Percentiles rank a stretch among this genome's conserved stretches.
Evolutionary conservation across 345 rosid genomes (phyloP).

Genomic region (Camelina neglecta): DNA sequence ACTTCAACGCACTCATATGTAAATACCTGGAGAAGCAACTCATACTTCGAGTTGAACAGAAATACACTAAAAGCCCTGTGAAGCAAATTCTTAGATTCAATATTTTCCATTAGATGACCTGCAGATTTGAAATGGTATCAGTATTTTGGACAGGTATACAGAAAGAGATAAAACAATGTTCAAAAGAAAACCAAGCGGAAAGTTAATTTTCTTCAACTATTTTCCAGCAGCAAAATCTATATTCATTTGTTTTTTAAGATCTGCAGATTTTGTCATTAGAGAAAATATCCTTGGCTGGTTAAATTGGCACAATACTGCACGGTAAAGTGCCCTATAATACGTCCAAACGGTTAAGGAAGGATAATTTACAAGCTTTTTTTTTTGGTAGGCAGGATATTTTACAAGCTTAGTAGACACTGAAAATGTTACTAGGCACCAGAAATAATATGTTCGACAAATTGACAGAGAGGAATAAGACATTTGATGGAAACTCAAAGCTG

Average conservation of each 20-base stretch:
- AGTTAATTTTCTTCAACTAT: background rate
- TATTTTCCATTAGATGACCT: conserved; percentile 99
- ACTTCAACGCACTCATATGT: conserved; percentile 21
- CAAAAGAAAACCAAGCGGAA: background rate
- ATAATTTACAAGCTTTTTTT: background rate
- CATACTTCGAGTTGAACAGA: conserved; percentile 89
- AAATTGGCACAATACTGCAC: background rate
- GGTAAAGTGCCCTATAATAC: background rate
- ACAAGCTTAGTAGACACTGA: conserved; percentile 3
- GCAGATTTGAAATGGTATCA: conserved; percentile 38
- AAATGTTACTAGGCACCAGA: conserved; percentile 2
- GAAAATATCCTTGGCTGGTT: background rate
- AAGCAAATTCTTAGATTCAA: conserved; percentile 71
- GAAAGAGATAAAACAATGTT: conserved; percentile 5
- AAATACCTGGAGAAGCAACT: conserved; percentile 94
- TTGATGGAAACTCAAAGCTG: conserved; percentile 2
- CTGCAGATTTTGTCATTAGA: background rate
- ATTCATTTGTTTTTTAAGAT: background rate
- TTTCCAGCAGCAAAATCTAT: conserved; percentile 19
- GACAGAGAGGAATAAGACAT: background rate
- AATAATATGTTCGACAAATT: background rate
- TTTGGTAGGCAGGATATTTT: background rate
- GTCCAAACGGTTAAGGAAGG: background rate
- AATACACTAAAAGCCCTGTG: conserved; percentile 99
- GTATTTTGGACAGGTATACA: background rate